Conservation (phyloP, 2,329 filamentous ascomycete genomes). For the Coleophoma eucalyptorum region DNA sequence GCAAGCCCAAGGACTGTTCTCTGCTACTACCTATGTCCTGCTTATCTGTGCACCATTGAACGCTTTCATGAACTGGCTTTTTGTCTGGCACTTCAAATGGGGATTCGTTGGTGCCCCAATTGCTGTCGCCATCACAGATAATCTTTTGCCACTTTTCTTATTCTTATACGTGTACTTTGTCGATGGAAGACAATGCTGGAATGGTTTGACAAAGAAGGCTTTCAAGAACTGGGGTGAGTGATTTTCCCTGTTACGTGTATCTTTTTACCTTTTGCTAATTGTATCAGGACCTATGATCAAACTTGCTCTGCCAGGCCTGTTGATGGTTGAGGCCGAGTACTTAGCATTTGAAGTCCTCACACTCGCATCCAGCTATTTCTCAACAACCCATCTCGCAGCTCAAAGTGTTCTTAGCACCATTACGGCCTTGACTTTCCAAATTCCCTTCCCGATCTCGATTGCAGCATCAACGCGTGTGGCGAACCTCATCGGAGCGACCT, state of each 20-base stretch:
- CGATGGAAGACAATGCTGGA: slow-evolving; percentile 74
- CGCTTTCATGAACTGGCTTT: slow-evolving; percentile 72
- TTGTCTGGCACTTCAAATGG: slow-evolving; percentile 68
- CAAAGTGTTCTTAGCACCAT: slow-evolving; percentile 82
- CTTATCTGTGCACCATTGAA: slow-evolving; percentile 74
- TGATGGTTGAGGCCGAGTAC: slow-evolving; percentile 94
- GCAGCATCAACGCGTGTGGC: slow-evolving; percentile 85
- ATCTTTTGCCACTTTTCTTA: slow-evolving; percentile 67
- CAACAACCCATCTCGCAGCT: slow-evolving; percentile 75
- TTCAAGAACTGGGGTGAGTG: slow-evolving; percentile 63
- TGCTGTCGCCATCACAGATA: slow-evolving; percentile 72
- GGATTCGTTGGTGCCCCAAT: slow-evolving; percentile 79
- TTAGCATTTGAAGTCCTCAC: slow-evolving; percentile 91
- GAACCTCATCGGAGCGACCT: slow-evolving; percentile 84
- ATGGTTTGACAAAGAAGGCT: slow-evolving; percentile 67
- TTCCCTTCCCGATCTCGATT: slow-evolving; percentile 88
- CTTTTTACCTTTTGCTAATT: slow-evolving; percentile 6
- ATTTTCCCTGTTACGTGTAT: background rate
- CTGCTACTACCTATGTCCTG: slow-evolving; percentile 74
- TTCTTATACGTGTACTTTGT: slow-evolving; percentile 71
- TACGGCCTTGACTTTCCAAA: slow-evolving; percentile 78
- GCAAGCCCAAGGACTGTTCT: slow-evolving; percentile 78
- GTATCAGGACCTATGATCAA: slow-evolving; percentile 68
- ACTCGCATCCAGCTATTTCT: slow-evolving; percentile 75
- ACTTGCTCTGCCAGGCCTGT: slow-evolving; percentile 80